Conservation (phyloP, 495 filamentous ascomycete species). For the Platismatia glauca region DNA sequence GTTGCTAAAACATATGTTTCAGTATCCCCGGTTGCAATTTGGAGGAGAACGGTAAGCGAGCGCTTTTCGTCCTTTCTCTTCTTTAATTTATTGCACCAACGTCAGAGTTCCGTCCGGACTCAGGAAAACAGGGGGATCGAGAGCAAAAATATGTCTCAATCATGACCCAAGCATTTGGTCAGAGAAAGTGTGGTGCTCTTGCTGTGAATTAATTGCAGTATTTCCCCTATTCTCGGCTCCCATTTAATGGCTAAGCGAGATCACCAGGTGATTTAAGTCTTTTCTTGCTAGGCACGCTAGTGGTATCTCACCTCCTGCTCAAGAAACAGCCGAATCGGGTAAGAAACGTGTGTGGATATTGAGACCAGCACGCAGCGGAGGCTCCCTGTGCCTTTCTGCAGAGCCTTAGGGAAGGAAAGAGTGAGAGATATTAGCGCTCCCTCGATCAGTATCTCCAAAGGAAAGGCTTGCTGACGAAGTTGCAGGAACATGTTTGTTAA, state of each 20-base stretch:
- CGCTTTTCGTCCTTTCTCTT: background rate
- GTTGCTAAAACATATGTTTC: background rate
- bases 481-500: too few relatives aligned
- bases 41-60: background rate
- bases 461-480: too few relatives aligned
- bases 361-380: too few relatives aligned
- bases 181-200: background rate
- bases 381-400: too few relatives aligned
- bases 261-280: background rate
- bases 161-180: background rate
- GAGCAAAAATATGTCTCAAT: background rate
- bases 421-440: too few relatives aligned
- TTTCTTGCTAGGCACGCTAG: too few relatives aligned
- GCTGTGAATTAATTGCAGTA: background rate
- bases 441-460: too few relatives aligned
- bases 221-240: too few relatives aligned
- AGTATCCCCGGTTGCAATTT: background rate
- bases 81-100: background rate
- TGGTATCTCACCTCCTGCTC: background rate
- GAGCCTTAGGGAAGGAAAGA: too few relatives aligned
- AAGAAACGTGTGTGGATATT: too few relatives aligned
- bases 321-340: background rate
- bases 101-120: background rate
- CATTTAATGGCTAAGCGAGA: background rate
- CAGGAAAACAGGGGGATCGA: background rate